Base-by-base conservation (phyloP, 2,329 filamentous ascomycete species). In the Amauroascus niger region DNA sequence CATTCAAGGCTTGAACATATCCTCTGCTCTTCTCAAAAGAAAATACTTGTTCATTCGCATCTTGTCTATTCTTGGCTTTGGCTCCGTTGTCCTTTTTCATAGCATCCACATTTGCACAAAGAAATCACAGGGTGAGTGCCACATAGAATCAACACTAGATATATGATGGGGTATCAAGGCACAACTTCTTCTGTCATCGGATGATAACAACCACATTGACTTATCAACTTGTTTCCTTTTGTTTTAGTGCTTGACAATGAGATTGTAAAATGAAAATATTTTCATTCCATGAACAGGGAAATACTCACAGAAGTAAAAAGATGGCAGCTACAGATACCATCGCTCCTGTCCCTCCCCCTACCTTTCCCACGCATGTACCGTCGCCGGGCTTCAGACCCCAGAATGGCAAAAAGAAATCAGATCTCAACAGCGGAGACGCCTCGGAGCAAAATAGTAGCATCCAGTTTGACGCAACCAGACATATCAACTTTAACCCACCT, bases 401-500 rank as follows among this genome's bases (percentile, higher is more conserved):
- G 39, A 46, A 45, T 32, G 46, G 24, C 13, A 50, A 37, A 28
- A 14, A 18, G 11, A 50, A 50, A 26, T 35, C 32, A 22, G 13
- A 7, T 46, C 4, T 16, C 20, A 33, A n/a, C 16, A 11, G n/a
- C 30, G 24, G 44, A n/a, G 49, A 52, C 9, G 32, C 22, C 14
- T 11, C 18, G 40, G 41, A 55, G 35, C 43, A 49, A 46, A 45
- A 20, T 22, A 58, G 55, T n/a, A 55, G 49, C 6, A 57, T 61
- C 48, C 57, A 69, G 2, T 85, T 85, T 61, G 68, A 79, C 49
- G 74, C 80, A 1, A 61, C 67, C 35, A 77, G 74, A 62, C 82
- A 86, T 62, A 65, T 86, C 16, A 67, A 67, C 22, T 82, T 76
- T 64, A 69, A 74, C 50, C 64, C 74, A 13, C 74, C 77, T 9